Base-by-base conservation (phyloP, 768 basidiomycete genomes). In the Panus rudis region DNA sequence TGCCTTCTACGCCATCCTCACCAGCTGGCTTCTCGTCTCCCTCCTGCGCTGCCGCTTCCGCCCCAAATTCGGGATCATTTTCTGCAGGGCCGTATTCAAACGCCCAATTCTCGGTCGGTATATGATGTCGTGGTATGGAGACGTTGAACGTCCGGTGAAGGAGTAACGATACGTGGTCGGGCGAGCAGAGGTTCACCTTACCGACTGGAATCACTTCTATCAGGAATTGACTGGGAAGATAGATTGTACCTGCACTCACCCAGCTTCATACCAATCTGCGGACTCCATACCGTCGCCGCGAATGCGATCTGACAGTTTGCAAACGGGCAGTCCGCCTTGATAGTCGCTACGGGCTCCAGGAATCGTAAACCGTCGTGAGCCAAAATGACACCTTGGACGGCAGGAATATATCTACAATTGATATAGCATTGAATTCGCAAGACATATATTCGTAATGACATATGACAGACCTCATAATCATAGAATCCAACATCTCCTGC, bases 101-200 rank as follows among this genome's bases (percentile, higher is more conserved):
- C 44, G 78, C 73, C 82, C 88, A 93, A 46, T 74, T 63, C 24
- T 84, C 81, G 21, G 67, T 69, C 3, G 89, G 88, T 51, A 97
- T 92, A 60, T 96, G 92, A 56, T 88, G 79, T 43, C 86, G 78
- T 2, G 93, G 92, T 63, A 97, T 92, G 16, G 93, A 93, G 14
- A 88, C 85, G 61, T 97, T 97, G 71, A 96, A 97, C 5, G 89
- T 96, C 20, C 81, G 79, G 53, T 92, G 88, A 3, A 92, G 72
- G 25, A 97, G 85, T 13, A 97, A 70, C 1, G 92, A 89, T 41
- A 96, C 71, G 54, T 97, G 93, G 57, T 93, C 92, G 1, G 92
- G 91, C 2, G 92, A 94, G 52, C 77, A 92, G 16, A 96, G 69
- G 54, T 78, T 93, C 40, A 96, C 75, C 54, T 79, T 85, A n/a